These are phyloP conservation scores for Thozetella sp. DNA, from an alignment of 495 filamentous ascomycete genomes.

Conservation along the genomic window DNA sequence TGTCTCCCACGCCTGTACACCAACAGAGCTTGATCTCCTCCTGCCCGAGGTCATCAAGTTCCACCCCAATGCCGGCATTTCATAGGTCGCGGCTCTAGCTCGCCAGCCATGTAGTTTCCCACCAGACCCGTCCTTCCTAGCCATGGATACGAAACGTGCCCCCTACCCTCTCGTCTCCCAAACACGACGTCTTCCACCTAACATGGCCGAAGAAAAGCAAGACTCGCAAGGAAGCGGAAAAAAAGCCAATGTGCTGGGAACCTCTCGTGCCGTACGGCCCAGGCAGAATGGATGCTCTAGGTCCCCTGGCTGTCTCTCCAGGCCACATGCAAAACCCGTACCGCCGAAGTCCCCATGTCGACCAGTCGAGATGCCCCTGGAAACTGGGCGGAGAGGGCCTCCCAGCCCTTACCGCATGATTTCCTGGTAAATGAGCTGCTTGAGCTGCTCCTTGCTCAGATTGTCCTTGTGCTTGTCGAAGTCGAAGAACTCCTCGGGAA, in stretches of 20 bases:
- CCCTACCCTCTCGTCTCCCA: too few species aligned
- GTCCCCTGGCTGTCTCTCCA: not conserved
- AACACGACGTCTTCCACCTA: too few species aligned
- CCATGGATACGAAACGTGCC: too few species aligned
- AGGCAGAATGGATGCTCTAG: not conserved
- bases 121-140: too few species aligned
- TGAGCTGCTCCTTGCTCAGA: slow-evolving; percentile 96
- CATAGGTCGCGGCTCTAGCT: not conserved
- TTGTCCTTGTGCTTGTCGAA: slow-evolving; percentile 99
- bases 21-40: too few species aligned
- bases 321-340: not conserved
- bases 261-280: too few species aligned
- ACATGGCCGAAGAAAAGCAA: not conserved
- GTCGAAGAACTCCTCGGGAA: slow-evolving; percentile 99
- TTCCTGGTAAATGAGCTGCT: slow-evolving; percentile 95
- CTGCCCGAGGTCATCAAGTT: too few species aligned
- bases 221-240: not conserved
- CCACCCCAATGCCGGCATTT: too few species aligned
- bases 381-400: not conserved
- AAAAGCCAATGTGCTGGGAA: too few species aligned
- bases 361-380: not conserved
- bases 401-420: slow-evolving; percentile 81
- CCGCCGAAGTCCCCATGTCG: not conserved
- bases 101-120: too few species aligned
- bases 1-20: not conserved